phyloP scores from a whole-genome alignment of 805 yeast genomes.

The Yamadazyma insecticola region DNA sequence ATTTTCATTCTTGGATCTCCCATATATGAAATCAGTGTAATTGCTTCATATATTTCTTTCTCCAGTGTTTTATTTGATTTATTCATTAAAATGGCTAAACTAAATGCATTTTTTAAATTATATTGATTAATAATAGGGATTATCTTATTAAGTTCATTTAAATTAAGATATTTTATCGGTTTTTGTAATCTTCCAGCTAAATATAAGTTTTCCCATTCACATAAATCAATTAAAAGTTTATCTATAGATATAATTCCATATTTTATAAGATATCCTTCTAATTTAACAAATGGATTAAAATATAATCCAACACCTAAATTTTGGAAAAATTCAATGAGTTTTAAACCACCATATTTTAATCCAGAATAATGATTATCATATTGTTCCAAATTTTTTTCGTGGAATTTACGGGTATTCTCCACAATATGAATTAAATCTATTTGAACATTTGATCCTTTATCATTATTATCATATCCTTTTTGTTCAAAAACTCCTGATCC shows the following conservation, averaged over 20 bases:
- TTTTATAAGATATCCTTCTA: slow-evolving; percentile 53
- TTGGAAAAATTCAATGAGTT: slow-evolving; percentile 13
- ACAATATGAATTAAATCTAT: slow-evolving; percentile 85
- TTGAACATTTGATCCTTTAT: slow-evolving; percentile 47
- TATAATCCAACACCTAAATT: slow-evolving; percentile 59
- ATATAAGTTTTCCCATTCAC: slow-evolving; percentile 83
- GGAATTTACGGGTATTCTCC: slow-evolving; percentile 71
- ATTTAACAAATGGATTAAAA: slow-evolving; percentile 82
- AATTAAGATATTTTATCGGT: slow-evolving; percentile 65
- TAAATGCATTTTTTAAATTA: slow-evolving; percentile 74
- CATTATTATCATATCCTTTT: slow-evolving; percentile 24
- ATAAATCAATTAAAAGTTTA: slow-evolving; percentile 59
- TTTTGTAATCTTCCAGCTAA: slow-evolving; percentile 92
- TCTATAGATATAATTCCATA: slow-evolving; percentile 80
- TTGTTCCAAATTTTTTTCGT: slow-evolving; percentile 60
- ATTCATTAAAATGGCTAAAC: slow-evolving; percentile 56
- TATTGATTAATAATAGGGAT: slow-evolving; percentile 52
- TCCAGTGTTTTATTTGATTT: slow-evolving; percentile 44
- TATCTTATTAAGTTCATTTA: not conserved
- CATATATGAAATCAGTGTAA: slow-evolving; percentile 76
- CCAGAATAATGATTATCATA: slow-evolving; percentile 76
- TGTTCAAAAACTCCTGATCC: slow-evolving; percentile 93
- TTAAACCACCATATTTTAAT: slow-evolving; percentile 55
- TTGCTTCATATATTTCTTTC: slow-evolving; percentile 64
- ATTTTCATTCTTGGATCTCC: slow-evolving; percentile 87